Evolutionary conservation across 192 early-diverging fungal species (phyloP), one percentile per base, ranked within the genome.

Genomic region (Backusella australiensis): DNA sequence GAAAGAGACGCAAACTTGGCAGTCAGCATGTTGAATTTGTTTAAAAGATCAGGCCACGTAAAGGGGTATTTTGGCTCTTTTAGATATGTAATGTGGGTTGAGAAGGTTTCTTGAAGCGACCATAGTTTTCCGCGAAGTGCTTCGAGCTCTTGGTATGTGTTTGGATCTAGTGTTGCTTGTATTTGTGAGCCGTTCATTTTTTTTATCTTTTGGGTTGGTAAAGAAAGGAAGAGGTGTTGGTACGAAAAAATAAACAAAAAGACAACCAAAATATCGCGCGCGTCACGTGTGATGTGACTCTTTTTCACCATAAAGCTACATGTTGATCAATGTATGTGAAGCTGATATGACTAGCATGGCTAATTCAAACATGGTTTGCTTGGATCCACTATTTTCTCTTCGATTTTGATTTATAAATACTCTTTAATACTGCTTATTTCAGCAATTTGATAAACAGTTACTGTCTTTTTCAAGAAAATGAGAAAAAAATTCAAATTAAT

Each of bases 1-100:
- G 82, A 83, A 14, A 83, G 34, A 0, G 82, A 77, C 4, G 82
- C 72, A 38, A 83, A 83, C 34, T 83, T 83, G 35, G 82, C 82
- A 15, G 82, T 83, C 66, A 83, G 39, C 78, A 79, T 83, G 65
- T 83, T 83, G 76, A 83, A 83, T 52, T 83, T 83, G 69, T 83
- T 83, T 32, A 83, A 72, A 34, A 83, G 77, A 73, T 83, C 82
- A 12, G 82, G 82, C 82, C 82, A 83, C 7, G 72, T 80, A 41
- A 83, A 83, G 5, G 75, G 78, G 38, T 76, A 83, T 39, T 80
- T 79, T 14, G 82, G 82, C 23, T 83, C 82, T 52, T 77, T 83
- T 1, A 83, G 35, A 34, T 80, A 83, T 35, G 78, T 56, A 34
- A 83, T 74, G 6, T 83, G 82, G n/a, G 82, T 80, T 6, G 75